Conservation (phyloP, 768 basidiomycete species). For the Tricholoma terreum region DNA sequence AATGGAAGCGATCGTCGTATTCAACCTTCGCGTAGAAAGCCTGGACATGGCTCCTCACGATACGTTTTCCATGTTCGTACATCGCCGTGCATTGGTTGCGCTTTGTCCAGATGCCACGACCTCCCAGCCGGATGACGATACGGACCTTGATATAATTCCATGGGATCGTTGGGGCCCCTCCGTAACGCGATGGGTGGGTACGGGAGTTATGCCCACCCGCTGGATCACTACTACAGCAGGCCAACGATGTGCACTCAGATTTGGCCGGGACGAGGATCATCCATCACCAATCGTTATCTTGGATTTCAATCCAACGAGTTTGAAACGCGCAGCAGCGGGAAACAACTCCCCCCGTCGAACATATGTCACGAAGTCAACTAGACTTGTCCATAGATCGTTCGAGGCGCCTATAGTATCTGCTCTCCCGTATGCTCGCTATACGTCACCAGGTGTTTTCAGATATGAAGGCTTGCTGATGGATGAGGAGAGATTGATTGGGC, state of each 20-base stretch:
- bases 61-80: constrained; percentile 34
- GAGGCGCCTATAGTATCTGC: background rate
- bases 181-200: constrained; percentile 31
- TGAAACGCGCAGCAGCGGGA: background rate
- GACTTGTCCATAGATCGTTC: background rate
- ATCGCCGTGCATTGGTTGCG: constrained; percentile 27
- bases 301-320: background rate
- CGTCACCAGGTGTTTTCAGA: background rate
- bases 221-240: constrained; percentile 40
- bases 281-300: background rate
- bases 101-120: constrained; percentile 7
- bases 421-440: constrained; percentile 1
- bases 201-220: constrained; percentile 25
- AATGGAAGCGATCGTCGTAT: constrained; percentile 31
- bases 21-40: constrained; percentile 26
- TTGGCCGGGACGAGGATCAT: background rate
- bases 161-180: constrained; percentile 34
- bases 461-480: constrained; percentile 4
- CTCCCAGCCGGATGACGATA: constrained; percentile 5
- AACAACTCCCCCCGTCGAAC: too few species aligned
- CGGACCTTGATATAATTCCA: constrained; percentile 9
- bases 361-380: background rate
- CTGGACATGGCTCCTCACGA: background rate
- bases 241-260: constrained; percentile 23
- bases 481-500: background rate